phyloP scores from a whole-genome alignment of 768 basidiomycete species.

The Tubosaeta sp. region DNA sequence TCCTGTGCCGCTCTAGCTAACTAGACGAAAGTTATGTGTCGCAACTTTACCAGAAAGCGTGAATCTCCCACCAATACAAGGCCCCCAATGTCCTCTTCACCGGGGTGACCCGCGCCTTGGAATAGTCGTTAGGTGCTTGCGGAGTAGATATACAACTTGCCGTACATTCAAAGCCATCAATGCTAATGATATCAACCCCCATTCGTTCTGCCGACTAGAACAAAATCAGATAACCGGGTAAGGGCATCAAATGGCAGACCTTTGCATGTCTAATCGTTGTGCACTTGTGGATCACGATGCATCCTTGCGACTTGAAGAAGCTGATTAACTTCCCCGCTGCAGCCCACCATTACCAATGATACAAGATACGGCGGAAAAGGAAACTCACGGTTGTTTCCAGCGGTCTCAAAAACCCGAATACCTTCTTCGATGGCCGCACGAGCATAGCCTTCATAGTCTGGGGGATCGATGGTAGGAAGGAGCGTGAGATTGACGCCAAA shows the following conservation, averaged over 20 bases:
- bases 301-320: conserved; percentile 74
- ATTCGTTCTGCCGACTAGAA: conserved; percentile 58
- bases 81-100: conserved; percentile 90
- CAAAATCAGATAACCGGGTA: background rate
- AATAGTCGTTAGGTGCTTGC: conserved; percentile 5
- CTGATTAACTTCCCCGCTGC: conserved; percentile 74
- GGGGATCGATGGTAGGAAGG: conserved; percentile 86
- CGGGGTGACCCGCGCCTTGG: conserved; percentile 89
- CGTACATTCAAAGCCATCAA: conserved; percentile 89
- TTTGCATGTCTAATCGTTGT: conserved; percentile 84
- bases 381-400: conserved; percentile 79
- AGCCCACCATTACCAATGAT: background rate
- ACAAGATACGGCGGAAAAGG: background rate
- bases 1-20: conserved; percentile 85
- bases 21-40: conserved; percentile 34
- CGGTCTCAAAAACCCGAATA: conserved; percentile 87
- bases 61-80: conserved; percentile 60
- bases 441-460: conserved; percentile 84
- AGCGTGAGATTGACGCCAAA: conserved; percentile 87
- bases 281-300: conserved; percentile 87
- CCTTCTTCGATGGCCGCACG: conserved; percentile 82
- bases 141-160: background rate
- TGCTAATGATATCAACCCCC: conserved; percentile 85
- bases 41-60: background rate
- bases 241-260: conserved; percentile 40